Evolutionary conservation across 345 rosid species (phyloP), one percentile per base, ranked within the genome.

Genomic region (Lagerstroemia speciosa): DNA sequence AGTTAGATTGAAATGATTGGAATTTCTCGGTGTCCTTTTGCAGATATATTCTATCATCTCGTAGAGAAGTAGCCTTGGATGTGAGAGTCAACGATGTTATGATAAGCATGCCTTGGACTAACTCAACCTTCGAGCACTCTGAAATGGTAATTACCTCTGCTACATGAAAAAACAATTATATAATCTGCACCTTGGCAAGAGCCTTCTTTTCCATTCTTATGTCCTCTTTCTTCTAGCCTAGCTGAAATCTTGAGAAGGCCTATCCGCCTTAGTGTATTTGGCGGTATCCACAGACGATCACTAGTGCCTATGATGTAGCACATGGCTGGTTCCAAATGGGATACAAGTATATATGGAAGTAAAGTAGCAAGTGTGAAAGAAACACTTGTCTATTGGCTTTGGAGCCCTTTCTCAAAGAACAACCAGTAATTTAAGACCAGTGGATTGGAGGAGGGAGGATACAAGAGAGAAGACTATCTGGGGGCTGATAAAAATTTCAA

Each of bases 41-140:
- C 86, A 93, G 98, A 68, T 89, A 78, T 67, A 71, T 85, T 65
- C 76, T 90, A 71, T 84, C 96, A 70, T 82, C 74, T 77, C 88
- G 73, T 66, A 81, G 69, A 69, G 87, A 82, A 79, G 72, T 90
- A 69, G 72, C 71, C 19, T 93, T 87, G 96, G 85, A 93, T 69
- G 71, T 90, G 71, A 82, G 72, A 53, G 66, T 89, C 78, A 75
- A 66, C 61, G 67, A 80, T 78, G 69, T 87, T 64, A 75, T 74
- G 66, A 43, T 90, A 62, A 73, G 69, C 75, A 46, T 90, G 76
- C 96, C 88, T 48, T 81, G 83, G 79, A 68, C 65, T 68, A 76
- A 78, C 72, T 75, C 73, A 55, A 72, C 69, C 70, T 78, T 81
- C 58, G 86, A 83, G 70, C 81, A 77, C 67, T 70, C 65, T 70